Evolutionary conservation across 2,329 filamentous ascomycete species (phyloP), one percentile per base, ranked within the genome.

Genomic region (Phialophora tarda): DNA sequence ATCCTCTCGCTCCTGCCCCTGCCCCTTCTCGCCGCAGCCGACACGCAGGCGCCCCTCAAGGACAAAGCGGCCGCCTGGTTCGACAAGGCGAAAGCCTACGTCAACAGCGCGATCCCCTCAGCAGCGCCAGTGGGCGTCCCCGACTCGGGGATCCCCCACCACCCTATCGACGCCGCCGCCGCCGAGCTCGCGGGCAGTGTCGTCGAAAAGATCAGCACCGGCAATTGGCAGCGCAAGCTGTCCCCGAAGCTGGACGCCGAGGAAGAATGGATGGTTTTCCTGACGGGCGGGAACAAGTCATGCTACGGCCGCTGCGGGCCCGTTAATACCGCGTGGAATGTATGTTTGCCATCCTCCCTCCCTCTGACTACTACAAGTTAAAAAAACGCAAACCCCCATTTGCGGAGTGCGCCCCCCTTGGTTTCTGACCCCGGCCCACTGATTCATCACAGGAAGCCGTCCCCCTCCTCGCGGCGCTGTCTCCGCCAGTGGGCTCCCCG

Each of bases 281-380:
- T 88, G 53, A 88, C 86, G 4, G 87, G 87, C 66, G 87, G 86
- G 53, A 89, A 89, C 79, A 84, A 84, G 76, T 88, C 85, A 44
- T 89, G 87, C 79, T 87, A 83, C 72, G 87, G 86, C 69, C 77
- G 82, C 68, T 89, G 87, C 76, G 81, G 74, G 32, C 79, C 78
- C 53, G 81, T 83, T 12, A 84, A 87, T 61, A 81, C 81, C 72
- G 84, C 84, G 6, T 83, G 80, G 76, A 81, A 82, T 69, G 81
- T 82, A 75, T 74, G 79, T 73, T 4, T 44, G 14, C 14, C 8
- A 17, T 11, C 5, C 38, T 44, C 14, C 38, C 5, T 44, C 38
- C 14, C 38, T 44, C 30, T 32, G 30, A 11, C 30, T 32, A 32
- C n/a, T n/a, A 26, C 28, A 28, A 28, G 28, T 32, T n/a, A n/a